These are phyloP conservation scores for Rhytidhysteron rufulum DNA, from an alignment of 2,329 filamentous ascomycete species.

Conservation along the genomic window DNA sequence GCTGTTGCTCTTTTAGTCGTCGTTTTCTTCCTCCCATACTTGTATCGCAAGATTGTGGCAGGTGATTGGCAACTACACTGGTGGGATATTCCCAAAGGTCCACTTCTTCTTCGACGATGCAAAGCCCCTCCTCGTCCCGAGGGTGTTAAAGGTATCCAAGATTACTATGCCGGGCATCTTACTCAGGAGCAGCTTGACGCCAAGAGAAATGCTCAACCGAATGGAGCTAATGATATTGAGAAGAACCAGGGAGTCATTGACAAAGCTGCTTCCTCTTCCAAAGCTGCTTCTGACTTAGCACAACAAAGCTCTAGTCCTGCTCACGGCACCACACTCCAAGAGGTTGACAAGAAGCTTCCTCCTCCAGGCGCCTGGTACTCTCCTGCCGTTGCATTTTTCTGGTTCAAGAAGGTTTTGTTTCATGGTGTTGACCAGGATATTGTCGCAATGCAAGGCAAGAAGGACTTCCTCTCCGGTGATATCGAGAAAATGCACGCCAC, in stretches of 20 bases:
- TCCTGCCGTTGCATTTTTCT: slow-evolving; percentile 43
- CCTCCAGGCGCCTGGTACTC: slow-evolving; percentile 42
- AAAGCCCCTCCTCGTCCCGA: slow-evolving; percentile 39
- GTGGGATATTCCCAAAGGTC: slow-evolving; percentile 54
- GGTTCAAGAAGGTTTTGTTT: slow-evolving; percentile 44
- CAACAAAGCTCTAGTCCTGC: not conserved
- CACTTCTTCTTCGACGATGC: slow-evolving; percentile 47
- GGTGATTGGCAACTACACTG: slow-evolving; percentile 59
- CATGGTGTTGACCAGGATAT: slow-evolving; percentile 51
- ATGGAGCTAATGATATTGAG: slow-evolving; percentile 21
- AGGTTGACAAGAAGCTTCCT: slow-evolving; percentile 15
- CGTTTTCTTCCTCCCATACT: slow-evolving; percentile 57
- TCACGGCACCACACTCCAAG: slow-evolving; percentile 10
- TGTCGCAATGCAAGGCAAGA: slow-evolving; percentile 38
- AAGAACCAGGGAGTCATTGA: slow-evolving; percentile 13
- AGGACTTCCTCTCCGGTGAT: slow-evolving; percentile 49
- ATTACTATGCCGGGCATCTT: slow-evolving; percentile 56
- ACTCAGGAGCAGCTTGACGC: slow-evolving; percentile 50
- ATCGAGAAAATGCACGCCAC: slow-evolving; percentile 55
- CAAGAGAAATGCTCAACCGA: slow-evolving; percentile 16
- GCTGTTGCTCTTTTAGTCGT: slow-evolving; percentile 48
- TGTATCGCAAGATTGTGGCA: slow-evolving; percentile 56
- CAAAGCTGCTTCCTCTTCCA: slow-evolving; percentile 14
- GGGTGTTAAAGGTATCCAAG: slow-evolving; percentile 40
- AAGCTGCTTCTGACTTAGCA: slow-evolving; percentile 13